Evolutionary conservation across 441 rosid species (phyloP).

Genomic region (Breynia disticha): DNA sequence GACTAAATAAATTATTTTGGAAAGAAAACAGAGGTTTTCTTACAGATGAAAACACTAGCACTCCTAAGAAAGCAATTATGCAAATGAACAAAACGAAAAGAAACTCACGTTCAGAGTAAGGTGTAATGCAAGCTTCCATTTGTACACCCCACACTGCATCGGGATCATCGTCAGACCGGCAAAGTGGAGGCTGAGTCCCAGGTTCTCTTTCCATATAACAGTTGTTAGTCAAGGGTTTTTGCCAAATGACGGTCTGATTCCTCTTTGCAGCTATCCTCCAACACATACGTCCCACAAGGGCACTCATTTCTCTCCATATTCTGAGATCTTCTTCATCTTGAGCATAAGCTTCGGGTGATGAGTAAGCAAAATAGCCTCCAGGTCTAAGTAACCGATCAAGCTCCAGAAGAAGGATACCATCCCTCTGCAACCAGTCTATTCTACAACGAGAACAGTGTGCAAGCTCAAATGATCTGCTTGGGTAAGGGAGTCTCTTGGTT

Average conservation of each 20-base stretch:
- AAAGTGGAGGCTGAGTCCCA: conserved; percentile 85
- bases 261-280: conserved; percentile 89
- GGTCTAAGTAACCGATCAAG: conserved; percentile 94
- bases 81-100: conserved; percentile 5
- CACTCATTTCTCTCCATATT: conserved; percentile 94
- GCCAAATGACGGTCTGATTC: conserved; percentile 97
- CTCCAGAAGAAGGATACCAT: conserved; percentile 96
- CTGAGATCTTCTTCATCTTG: conserved; percentile 90
- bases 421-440: conserved; percentile 99
- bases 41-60: not conserved
- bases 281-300: conserved; percentile 85
- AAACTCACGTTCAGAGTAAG: conserved; percentile 79
- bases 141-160: conserved; percentile 72
- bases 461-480: conserved; percentile 95
- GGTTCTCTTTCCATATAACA: conserved; percentile 79
- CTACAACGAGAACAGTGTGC: conserved; percentile 99
- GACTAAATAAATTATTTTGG: too few species aligned
- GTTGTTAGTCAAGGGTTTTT: conserved; percentile 88
- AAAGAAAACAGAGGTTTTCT: too few species aligned
- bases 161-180: conserved; percentile 79
- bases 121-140: conserved; percentile 95
- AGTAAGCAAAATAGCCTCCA: conserved; percentile 97
- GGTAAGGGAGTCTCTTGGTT: conserved; percentile 95
- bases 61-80: not conserved
- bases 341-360: conserved; percentile 98